Evolutionary conservation across 2,329 filamentous ascomycete genomes (phyloP), one percentile per base, ranked within the genome.

Genomic region (Meredithiella fracta): DNA sequence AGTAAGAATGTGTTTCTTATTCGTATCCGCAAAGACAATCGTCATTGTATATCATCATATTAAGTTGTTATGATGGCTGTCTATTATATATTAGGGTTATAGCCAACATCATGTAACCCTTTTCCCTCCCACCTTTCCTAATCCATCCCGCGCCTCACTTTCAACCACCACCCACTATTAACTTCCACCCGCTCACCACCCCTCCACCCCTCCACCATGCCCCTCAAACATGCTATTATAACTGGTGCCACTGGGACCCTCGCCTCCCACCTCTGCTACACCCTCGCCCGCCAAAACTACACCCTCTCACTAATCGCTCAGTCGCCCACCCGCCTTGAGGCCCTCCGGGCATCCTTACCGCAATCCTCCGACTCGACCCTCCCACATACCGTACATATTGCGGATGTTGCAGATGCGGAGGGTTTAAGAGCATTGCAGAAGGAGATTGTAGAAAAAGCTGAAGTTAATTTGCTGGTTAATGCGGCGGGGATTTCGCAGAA

Each of bases 381-480:
- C 34, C 20, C 22, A 22, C 17, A 29, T 51, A 51, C 47, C 40
- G 40, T 44, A n/a, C 22, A 31, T 31, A 23, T 54, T 22, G 52
- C 34, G 14, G 42, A 54, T 57, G 59, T 52, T 34, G 56, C 40
- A 0, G 63, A 65, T 7, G 61, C 72, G 7, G 73, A 79, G 62
- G 71, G 90, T 34, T 75, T 94, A 1, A 75, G 94, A 60, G 92
- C 94, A 64, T 84, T 85, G 26, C 88, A 87, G 0, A 88, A 87
- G 8, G 72, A 88, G 22, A 74, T 82, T 0, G 80, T 87, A 3
- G 34, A 44, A 38, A 42, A 42, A 25, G 26, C 42, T 6, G 14
- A 42, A 6, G 53, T 55, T 5, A 42, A 58, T 31, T 71, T 91
- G 29, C 75, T 94, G 1, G 75, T 94, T 60, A 94, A 94, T 64